A percentile compares a stretch with the other conserved stretches of the same genome.
Evolutionary conservation across 2,329 filamentous ascomycete species (phyloP).

Genomic region (Cordyceps cicadae): DNA sequence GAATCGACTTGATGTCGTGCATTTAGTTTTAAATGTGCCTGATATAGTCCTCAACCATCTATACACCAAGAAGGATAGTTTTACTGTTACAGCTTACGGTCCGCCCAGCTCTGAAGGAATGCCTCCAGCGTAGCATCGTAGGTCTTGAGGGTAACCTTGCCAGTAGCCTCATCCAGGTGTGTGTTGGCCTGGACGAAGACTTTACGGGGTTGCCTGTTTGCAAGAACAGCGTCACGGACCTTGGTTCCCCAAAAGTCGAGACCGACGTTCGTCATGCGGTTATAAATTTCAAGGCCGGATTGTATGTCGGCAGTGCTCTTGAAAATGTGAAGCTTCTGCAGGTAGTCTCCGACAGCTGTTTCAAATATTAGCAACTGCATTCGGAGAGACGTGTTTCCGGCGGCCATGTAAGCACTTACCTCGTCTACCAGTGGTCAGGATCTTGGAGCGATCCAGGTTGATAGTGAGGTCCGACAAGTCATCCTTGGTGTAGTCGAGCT

Average conservation of each 20-base stretch:
- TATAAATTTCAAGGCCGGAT: conserved; percentile 70
- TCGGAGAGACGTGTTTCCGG: too few relatives aligned
- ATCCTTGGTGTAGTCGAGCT: conserved; percentile 63
- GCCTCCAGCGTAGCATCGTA: conserved; percentile 76
- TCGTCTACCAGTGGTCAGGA: conserved; percentile 70
- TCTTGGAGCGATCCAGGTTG: conserved; percentile 76
- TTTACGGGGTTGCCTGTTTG: conserved; percentile 75
- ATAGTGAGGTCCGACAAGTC: conserved; percentile 77
- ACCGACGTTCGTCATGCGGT: conserved; percentile 73
- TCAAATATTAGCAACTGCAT: conserved; percentile 17
- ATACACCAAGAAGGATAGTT: neutral
- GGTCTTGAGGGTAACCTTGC: conserved; percentile 69
- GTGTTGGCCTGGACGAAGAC: conserved; percentile 95
- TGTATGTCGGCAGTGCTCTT: conserved; percentile 82
- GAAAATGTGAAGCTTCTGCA: conserved; percentile 88
- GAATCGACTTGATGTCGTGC: neutral
- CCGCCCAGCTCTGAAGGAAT: conserved; percentile 75
- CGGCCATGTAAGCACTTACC: conserved; percentile 28
- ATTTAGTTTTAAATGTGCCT: neutral
- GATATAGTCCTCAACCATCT: neutral
- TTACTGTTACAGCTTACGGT: conserved; percentile 41
- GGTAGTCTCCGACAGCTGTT: conserved; percentile 68
- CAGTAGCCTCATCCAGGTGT: conserved; percentile 56
- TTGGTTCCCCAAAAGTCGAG: conserved; percentile 74
- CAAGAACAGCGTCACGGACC: conserved; percentile 66